Percentiles rank a stretch among this genome's conserved stretches.
Evolutionary conservation across 495 filamentous ascomycete species (phyloP).

Genomic region (Ramalina peruviana): DNA sequence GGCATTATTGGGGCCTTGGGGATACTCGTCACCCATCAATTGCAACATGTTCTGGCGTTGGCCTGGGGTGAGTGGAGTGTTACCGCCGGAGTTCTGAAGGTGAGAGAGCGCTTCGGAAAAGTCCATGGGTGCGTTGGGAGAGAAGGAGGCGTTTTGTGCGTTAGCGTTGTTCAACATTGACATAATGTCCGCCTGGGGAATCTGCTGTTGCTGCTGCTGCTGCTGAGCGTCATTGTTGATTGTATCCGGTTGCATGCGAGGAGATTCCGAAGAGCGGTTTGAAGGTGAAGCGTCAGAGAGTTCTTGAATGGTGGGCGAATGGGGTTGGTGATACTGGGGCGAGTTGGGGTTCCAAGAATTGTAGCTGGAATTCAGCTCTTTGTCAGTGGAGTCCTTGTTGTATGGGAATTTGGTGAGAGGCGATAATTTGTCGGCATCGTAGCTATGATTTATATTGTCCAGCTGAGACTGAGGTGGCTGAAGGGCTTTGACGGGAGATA

Average conservation of each 20-base stretch:
- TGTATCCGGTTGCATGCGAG: slow-evolving; percentile 12
- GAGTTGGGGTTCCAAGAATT: no score
- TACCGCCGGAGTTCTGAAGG: slow-evolving; percentile 48
- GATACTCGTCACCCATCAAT: slow-evolving; percentile 50
- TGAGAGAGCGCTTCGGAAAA: slow-evolving; percentile 63
- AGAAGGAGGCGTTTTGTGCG: slow-evolving; percentile 39
- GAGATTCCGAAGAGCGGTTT: slow-evolving; percentile 13
- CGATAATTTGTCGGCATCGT: background rate
- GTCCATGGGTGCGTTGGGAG: slow-evolving; percentile 37
- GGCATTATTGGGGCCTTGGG: slow-evolving; percentile 22
- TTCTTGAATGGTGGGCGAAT: slow-evolving; percentile 21
- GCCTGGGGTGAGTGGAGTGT: slow-evolving; percentile 56
- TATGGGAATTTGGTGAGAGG: background rate
- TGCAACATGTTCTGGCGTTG: slow-evolving; percentile 69
- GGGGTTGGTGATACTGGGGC: background rate
- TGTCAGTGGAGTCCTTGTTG: background rate
- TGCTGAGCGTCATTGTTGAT: slow-evolving; percentile 5
- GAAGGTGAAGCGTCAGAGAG: slow-evolving; percentile 17
- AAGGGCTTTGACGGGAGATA: background rate
- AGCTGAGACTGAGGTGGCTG: background rate
- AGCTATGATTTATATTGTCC: background rate
- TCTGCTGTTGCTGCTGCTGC: slow-evolving; percentile 15
- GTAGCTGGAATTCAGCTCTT: background rate
- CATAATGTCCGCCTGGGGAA: slow-evolving; percentile 64
- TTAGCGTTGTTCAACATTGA: slow-evolving; percentile 73